A percentile compares a stretch with the other conserved stretches of the same genome.
Evolutionary conservation across 176 grass and related monocot genomes (phyloP).

Genomic region (Panicum miliaceum): DNA sequence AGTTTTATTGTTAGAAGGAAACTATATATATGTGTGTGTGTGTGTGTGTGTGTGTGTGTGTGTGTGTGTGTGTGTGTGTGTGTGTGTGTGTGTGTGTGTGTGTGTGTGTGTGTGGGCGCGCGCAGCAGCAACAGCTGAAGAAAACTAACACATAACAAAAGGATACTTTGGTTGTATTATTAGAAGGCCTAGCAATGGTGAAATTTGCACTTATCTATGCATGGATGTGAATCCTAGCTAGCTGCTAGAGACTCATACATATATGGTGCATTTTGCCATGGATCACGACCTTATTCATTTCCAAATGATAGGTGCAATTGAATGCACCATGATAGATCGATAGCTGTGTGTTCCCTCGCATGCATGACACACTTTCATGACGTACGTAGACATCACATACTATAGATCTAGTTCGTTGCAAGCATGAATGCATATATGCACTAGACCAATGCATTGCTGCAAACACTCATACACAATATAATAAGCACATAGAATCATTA

Average conservation of each 20-base stretch:
- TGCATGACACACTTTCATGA: constrained; percentile 18
- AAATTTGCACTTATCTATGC: background rate
- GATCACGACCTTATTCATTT: background rate
- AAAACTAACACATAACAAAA: background rate
- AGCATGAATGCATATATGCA: constrained; percentile 6
- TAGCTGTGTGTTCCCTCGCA: background rate
- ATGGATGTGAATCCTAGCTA: background rate
- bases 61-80: no score
- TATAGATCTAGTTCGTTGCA: background rate
- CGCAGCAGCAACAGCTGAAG: no score
- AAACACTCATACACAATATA: background rate
- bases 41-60: no score
- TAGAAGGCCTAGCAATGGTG: background rate
- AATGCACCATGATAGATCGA: constrained; percentile 15
- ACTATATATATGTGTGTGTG: background rate
- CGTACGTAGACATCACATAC: background rate
- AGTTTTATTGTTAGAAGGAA: background rate
- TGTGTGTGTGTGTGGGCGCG: no score
- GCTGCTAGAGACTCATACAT: background rate
- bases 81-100: no score
- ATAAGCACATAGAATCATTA: background rate
- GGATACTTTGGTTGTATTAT: background rate
- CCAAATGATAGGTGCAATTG: constrained; percentile 28
- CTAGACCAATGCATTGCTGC: background rate
- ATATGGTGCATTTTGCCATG: background rate